phyloP scores from a whole-genome alignment of 192 early-diverging fungal species.

The Funneliformis geosporum region DNA sequence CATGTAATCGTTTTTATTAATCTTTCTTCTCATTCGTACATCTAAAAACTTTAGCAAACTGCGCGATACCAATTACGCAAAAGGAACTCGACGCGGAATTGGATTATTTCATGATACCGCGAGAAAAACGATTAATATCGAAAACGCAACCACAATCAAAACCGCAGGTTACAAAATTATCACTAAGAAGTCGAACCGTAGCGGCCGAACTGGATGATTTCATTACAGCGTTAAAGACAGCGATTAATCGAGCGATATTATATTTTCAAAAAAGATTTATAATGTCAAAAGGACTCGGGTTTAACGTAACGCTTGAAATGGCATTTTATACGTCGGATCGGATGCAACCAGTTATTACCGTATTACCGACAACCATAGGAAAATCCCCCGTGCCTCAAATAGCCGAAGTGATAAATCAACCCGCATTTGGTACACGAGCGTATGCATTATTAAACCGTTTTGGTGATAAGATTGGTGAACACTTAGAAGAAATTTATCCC shows the following conservation, averaged over 20 bases:
- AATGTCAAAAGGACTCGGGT: slow-evolving; percentile 2
- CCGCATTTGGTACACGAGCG: background rate
- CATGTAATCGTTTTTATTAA: background rate
- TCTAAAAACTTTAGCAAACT: background rate
- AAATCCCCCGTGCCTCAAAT: slow-evolving; percentile 8
- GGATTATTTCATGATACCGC: slow-evolving; percentile 28
- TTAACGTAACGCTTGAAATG: slow-evolving; percentile 12
- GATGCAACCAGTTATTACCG: background rate
- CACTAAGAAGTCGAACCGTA: slow-evolving; percentile 9
- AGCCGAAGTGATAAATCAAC: background rate
- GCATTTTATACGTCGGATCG: slow-evolving; percentile 4
- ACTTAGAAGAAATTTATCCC: slow-evolving; percentile 7
- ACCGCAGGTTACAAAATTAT: background rate
- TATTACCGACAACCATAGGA: slow-evolving; percentile 2
- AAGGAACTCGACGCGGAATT: slow-evolving; percentile 24
- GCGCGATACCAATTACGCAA: slow-evolving; percentile 13
- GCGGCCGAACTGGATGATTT: slow-evolving; percentile 1
- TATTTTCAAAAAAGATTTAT: slow-evolving; percentile 22
- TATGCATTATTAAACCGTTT: slow-evolving; percentile 12
- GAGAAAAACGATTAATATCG: background rate
- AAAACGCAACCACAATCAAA: background rate
- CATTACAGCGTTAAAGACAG: background rate
- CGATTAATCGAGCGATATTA: background rate
- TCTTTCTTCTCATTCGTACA: background rate
- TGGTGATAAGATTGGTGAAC: slow-evolving; percentile 12